These are phyloP conservation scores for Aspergillus baeticus DNA, from an alignment of 495 filamentous ascomycete species.

Conservation along the genomic window DNA sequence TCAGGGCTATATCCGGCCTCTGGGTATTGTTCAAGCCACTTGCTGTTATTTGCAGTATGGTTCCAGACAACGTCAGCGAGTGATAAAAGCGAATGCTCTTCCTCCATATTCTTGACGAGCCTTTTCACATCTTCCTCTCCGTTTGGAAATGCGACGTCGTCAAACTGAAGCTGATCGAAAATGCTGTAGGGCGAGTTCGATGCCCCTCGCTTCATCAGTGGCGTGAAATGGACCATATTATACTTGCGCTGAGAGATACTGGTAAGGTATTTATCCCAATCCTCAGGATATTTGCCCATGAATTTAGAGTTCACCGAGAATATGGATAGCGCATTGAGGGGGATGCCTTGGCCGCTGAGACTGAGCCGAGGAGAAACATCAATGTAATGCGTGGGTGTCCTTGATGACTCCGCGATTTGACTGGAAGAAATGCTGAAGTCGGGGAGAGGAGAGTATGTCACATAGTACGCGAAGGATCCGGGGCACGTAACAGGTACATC, in stretches of 20 bases:
- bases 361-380: slow-evolving; percentile 85
- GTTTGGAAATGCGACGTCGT: slow-evolving; percentile 75
- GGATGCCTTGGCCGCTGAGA: slow-evolving; percentile 65
- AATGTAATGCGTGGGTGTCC: slow-evolving; percentile 80
- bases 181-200: slow-evolving; percentile 98
- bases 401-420: slow-evolving; percentile 53
- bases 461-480: slow-evolving; percentile 96
- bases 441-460: slow-evolving; percentile 85
- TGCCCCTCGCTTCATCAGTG: slow-evolving; percentile 79
- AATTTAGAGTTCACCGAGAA: slow-evolving; percentile 98
- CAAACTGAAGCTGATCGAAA: slow-evolving; percentile 87
- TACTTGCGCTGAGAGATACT: slow-evolving; percentile 89
- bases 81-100: slow-evolving; percentile 78
- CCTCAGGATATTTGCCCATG: slow-evolving; percentile 85
- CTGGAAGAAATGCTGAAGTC: slow-evolving; percentile 61
- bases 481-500: slow-evolving; percentile 78
- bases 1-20: slow-evolving; percentile 94
- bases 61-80: slow-evolving; percentile 98
- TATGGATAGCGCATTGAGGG: slow-evolving; percentile 81
- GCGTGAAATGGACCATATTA: slow-evolving; percentile 99
- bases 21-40: slow-evolving; percentile 91
- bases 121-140: slow-evolving; percentile 81
- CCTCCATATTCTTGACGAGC: slow-evolving; percentile 78
- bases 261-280: slow-evolving; percentile 85
- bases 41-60: slow-evolving; percentile 93